Conservation (phyloP, 2,329 filamentous ascomycete genomes). For the Penicillium thymicola region DNA sequence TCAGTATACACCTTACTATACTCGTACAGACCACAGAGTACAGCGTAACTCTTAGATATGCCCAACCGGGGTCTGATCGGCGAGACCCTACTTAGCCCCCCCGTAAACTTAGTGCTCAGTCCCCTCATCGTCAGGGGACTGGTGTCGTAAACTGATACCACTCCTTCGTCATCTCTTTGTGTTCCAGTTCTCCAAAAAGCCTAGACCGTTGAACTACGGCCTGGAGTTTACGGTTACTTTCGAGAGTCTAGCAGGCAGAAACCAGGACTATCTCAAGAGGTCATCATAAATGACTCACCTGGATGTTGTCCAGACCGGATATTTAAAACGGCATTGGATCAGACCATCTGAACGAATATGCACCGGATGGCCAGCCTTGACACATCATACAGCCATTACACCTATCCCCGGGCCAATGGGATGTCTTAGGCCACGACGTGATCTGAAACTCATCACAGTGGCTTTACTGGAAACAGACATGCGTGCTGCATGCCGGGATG, state of each 20-base stretch:
- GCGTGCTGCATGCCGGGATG: background rate
- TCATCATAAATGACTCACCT: conserved; percentile 6
- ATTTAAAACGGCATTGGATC: background rate
- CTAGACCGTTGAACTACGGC: background rate
- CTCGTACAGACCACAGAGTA: background rate
- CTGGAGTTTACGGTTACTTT: background rate
- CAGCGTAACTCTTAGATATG: background rate
- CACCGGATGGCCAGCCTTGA: background rate
- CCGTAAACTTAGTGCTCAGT: conserved; percentile 5
- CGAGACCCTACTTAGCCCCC: conserved; percentile 3
- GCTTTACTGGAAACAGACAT: background rate
- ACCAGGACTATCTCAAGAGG: background rate
- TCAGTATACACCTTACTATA: background rate
- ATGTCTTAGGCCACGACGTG: background rate
- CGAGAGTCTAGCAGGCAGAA: background rate
- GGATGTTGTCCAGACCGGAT: background rate
- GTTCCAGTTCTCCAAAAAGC: background rate
- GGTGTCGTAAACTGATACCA: background rate
- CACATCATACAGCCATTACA: conserved; percentile 2
- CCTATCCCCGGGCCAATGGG: background rate
- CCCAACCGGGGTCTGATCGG: conserved; percentile 1
- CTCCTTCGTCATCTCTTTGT: background rate
- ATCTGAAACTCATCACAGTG: conserved; percentile 8
- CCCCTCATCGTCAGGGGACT: conserved; percentile 2
- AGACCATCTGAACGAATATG: conserved; percentile 4